Evolutionary conservation across 768 basidiomycete genomes (phyloP), one percentile per base, ranked within the genome.

Genomic region (Porphyrellus cyaneotinctus): DNA sequence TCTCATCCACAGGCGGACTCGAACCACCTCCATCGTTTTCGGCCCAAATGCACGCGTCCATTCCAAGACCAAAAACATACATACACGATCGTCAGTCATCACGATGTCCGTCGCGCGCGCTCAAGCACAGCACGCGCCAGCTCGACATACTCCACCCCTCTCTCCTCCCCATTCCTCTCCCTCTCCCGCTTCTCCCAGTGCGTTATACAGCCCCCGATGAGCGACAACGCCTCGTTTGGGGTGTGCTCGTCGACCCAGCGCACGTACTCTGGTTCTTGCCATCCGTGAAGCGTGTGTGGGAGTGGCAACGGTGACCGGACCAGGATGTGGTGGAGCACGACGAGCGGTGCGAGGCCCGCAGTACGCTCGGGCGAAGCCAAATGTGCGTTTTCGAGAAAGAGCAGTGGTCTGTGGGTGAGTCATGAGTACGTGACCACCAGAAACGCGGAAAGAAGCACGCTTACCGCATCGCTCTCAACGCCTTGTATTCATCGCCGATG

Each of bases 191-290:
- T 85, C 67, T 93, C 87, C 89, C 88, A 91, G 54, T 85, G 84
- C 4, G 78, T 64, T 17, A 97, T 71, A 0, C 88, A 87, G 15
- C 86, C 79, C 48, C 94, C 89, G 12, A 99, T 73, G 41, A 98
- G 77, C 14, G 81, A 81, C 80, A 83, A 82, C 9, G 87, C 81
- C 65, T 97, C 95, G 53, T 78, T 79, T 54, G 86, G 83, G 2
- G 83, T 75, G 63, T 97, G 97, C 65, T 97, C 95, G 53, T 91
- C 88, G 13, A 98, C 78, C 94, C 95, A 99, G 39, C 91, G 82
- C 44, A 97, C 90, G 68, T 99, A 99, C 73, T 98, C 97, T 4
- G 87, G 80, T 65, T 97, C 93, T 52, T 90, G 87, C 95, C 97
- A 98, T 0, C 88, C 87, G 64, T 97, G 93, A 50, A 93, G 69